Base-by-base conservation (phyloP, 1,284 basidiomycete genomes). In the Abortiporus biennis region DNA sequence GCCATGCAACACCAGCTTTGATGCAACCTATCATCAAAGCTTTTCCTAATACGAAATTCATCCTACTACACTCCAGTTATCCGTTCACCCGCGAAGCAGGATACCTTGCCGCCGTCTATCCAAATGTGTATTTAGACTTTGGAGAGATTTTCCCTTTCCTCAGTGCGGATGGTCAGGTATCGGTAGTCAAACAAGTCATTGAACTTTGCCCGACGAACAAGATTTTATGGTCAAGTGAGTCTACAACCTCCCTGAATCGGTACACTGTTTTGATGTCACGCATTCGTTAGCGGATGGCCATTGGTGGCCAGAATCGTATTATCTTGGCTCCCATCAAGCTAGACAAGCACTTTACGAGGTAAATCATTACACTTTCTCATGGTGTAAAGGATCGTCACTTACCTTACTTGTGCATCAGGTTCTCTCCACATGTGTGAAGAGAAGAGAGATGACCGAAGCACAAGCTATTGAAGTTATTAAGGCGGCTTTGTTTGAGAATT, bases 261-360 rank as follows among this genome's bases (percentile, higher is more conserved):
- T n/a, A n/a, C n/a, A n/a, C n/a, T n/a, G 13, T 4, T 15, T 15
- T 39, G n/a, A 24, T 27, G 35, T 40, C 15, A 21, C 35, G 44
- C 49, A 15, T 45, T 22, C 37, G 39, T 36, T 25, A 85, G 82
- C 79, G 17, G 85, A 88, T 49, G 85, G 80, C 13, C 80, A 83
- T 54, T 86, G 78, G 71, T 85, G 80, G 76, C 85, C 85, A 3
- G 85, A 88, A 55, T 72, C 74, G 0, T 89, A 73, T 52, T 87
- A 85, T 54, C 63, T 88, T 8, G 82, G 76, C 1, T 69, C 68
- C 2, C 39, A 74, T 1, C 85, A 88, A 59, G 74, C 79, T 1
- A 70, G 85, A 22, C 59, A 76, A 38, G 77, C 69, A 0, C 59
- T 89, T 19, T 79, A 67, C 45, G 67, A 76, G 49, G 85, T 83